Evolutionary conservation across 306 rosid species (phyloP), one percentile per base, ranked within the genome.

Genomic region (Ochetophila trinervis): DNA sequence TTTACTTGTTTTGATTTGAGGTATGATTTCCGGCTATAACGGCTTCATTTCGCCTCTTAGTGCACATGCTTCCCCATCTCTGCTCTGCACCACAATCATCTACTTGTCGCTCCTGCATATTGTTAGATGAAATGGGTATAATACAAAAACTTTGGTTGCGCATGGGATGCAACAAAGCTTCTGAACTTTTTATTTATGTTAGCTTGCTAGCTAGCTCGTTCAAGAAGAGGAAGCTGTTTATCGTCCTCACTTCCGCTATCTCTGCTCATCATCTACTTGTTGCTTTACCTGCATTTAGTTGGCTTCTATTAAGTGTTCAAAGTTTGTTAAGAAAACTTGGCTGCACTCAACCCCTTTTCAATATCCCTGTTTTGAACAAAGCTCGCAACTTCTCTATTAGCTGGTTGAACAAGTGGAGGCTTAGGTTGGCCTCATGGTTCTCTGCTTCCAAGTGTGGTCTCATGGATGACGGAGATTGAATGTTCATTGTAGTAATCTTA

Each of bases 1-100:
- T 78, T 79, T 61, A 59, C 76, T 65, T 82, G 80, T 84, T 84
- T 82, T 87, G 80, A 78, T 83, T 77, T 85, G 98, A 92, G 88
- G 96, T 83, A 75, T 80, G 83, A 77, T 79, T 78, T 74, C 81
- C 76, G 72, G 91, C 90, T 76, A 66, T 82, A 81, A 77, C 62
- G 76, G 83, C 86, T 53, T 75, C 40, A 70, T 80, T 80, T 77
- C 80, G 55, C 76, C 53, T 75, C 84, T 79, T 78, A 74, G 69
- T 78, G 82, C 79, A 30, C 74, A 69, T 21, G 53, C 62, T 65
- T 68, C 69, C 69, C 64, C 72, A 53, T 67, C 68, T 77, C 84
- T 86, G 87, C 86, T 73, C 82, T 79, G 86, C 94, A 72, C 81
- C 79, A 77, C 85, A 75, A 71, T 76, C 80, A 65, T 77, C 91